Conservation (phyloP, 1,284 basidiomycete species). For the Puccinia coronata region DNA sequence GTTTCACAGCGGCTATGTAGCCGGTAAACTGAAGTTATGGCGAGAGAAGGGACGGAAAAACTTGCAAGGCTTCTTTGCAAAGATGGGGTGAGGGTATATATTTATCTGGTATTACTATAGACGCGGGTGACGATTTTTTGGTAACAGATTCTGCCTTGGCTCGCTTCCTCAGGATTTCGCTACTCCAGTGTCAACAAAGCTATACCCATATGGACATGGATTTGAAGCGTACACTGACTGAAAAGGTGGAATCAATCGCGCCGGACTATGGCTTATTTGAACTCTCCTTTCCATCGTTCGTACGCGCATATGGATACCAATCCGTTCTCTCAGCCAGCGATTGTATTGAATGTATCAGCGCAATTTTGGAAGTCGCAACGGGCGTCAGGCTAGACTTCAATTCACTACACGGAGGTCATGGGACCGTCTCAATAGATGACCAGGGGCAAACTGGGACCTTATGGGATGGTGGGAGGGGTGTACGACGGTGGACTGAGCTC, state of each 20-base stretch:
- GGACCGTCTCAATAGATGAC: constrained; percentile 22
- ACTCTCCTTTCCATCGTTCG: constrained; percentile 87
- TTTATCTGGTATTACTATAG: background rate
- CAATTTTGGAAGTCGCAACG: constrained; percentile 85
- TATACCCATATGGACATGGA: constrained; percentile 96
- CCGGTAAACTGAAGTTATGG: constrained; percentile 93
- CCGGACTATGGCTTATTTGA: constrained; percentile 97
- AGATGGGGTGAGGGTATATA: constrained; percentile 81
- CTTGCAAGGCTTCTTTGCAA: constrained; percentile 86
- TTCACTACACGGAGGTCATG: constrained; percentile 41
- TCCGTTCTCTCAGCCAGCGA: constrained; percentile 86
- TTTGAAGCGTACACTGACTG: constrained; percentile 77
- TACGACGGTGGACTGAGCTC: constrained; percentile 55
- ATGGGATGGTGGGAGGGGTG: constrained; percentile 55
- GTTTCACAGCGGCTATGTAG: constrained; percentile 95
- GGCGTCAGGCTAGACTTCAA: constrained; percentile 84
- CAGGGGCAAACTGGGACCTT: constrained; percentile 36
- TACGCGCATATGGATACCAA: constrained; percentile 83
- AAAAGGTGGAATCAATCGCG: constrained; percentile 82
- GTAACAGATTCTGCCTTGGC: background rate
- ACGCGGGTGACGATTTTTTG: background rate
- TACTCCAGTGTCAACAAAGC: constrained; percentile 87
- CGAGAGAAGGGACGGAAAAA: constrained; percentile 86
- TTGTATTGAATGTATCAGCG: constrained; percentile 83
- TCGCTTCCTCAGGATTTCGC: constrained; percentile 70